phyloP scores from a whole-genome alignment of 1,139 yeast species.

The Pichia sp. region DNA sequence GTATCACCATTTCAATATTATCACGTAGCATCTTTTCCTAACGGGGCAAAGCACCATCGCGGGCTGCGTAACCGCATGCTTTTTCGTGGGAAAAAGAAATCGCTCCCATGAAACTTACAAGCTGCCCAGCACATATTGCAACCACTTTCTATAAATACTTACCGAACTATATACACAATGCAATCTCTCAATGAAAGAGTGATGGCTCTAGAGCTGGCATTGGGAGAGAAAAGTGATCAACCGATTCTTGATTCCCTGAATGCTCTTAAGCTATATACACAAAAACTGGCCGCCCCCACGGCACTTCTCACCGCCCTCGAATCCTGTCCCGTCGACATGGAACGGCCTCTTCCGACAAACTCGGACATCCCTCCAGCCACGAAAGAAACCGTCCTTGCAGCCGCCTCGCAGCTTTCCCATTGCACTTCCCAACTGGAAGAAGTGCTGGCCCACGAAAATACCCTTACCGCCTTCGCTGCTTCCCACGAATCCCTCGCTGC shows the following conservation, averaged over 20 bases:
- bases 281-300: neutral
- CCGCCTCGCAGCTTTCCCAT: neutral
- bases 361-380: neutral
- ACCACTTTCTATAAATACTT: neutral
- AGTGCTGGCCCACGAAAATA: neutral
- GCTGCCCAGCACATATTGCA: no score
- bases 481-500: neutral
- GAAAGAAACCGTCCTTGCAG: neutral
- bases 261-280: neutral
- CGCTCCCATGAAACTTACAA: neutral
- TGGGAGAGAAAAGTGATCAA: neutral
- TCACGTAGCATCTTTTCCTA: neutral
- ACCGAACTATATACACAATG: neutral
- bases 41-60: neutral
- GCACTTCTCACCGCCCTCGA: neutral
- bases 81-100: neutral
- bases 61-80: neutral
- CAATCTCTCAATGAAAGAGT: neutral
- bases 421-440: neutral
- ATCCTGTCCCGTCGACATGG: neutral
- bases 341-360: neutral
- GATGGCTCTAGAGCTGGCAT: neutral
- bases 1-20: neutral
- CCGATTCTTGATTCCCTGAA: neutral
- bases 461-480: neutral